Evolutionary conservation across 371 early-diverging fungal genomes (phyloP), one percentile per base, ranked within the genome.

Genomic region (Parasitella parasitica): DNA sequence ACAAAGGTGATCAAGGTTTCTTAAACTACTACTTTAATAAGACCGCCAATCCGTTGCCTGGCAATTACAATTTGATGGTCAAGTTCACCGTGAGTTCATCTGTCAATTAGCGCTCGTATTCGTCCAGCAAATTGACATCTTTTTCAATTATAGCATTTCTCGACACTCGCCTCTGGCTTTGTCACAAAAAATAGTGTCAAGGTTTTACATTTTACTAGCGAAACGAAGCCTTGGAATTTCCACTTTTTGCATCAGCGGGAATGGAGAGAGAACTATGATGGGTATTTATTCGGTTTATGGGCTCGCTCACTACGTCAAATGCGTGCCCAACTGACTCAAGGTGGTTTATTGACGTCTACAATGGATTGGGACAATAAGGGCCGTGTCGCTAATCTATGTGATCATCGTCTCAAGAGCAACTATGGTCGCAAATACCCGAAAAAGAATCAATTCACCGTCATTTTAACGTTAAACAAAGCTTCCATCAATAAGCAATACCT

Each of bases 161-260:
- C 71, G 12, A 54, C 62, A 37, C 59, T 71, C 13, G 72, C 69
- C 7, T 15, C 65, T 24, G 46, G 57, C 8, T 64, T 67, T 64
- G 43, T 70, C 12, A 4, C 54, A 3, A 46, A 64, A 37, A 63
- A 72, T 20, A 64, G 58, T 8, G 76, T 59, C 22, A 70, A 67
- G 54, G 63, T 75, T 2, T 22, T 75, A 22, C 76, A 75, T 54
- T 75, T 57, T 56, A 75, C 76, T 0, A 72, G 72, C 32, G 72
- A 70, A 58, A 72, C 70, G 9, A 75, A 75, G 48, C 76, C 76
- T 18, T 72, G 76, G 76, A 69, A 71, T 30, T 72, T 72, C 24
- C 57, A 70, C 54, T 72, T 70, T 48, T 51, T 63, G 13, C 66
- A 72, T 18, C 61, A 75, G 30, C 54, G 54, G n/a, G 70, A 69